phyloP scores from a whole-genome alignment of 768 basidiomycete species.

The Mycena galericulata region DNA sequence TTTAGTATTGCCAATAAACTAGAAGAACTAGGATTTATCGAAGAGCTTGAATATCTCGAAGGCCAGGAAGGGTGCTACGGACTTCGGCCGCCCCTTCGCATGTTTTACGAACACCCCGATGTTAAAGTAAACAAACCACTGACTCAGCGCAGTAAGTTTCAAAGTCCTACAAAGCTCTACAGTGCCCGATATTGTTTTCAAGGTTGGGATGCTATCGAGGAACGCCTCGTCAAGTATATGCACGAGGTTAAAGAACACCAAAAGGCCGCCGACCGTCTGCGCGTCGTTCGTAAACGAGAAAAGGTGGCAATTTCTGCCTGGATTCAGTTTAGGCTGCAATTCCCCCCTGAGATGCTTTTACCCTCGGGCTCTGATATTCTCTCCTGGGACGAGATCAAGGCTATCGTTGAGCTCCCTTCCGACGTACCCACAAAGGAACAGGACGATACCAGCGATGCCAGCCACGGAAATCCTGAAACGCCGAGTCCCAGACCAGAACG shows the following conservation, averaged over 20 bases:
- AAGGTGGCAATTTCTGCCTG: slow-evolving; percentile 37
- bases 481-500: no score
- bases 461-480: no score
- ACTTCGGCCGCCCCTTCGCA: slow-evolving; percentile 7
- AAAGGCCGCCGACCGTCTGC: slow-evolving; percentile 34
- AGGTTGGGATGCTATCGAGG: slow-evolving; percentile 47
- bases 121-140: slow-evolving; percentile 34
- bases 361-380: slow-evolving; percentile 45
- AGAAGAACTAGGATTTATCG: slow-evolving; percentile 31
- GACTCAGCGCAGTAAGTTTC: slow-evolving; percentile 36
- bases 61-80: not conserved
- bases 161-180: not conserved
- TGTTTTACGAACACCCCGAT: slow-evolving; percentile 34
- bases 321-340: slow-evolving; percentile 35
- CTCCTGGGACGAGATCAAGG: slow-evolving; percentile 24
- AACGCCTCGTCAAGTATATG: slow-evolving; percentile 44
- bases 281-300: slow-evolving; percentile 37
- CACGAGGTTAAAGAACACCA: slow-evolving; percentile 32
- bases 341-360: slow-evolving; percentile 34
- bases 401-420: slow-evolving; percentile 35
- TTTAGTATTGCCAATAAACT: slow-evolving; percentile 32
- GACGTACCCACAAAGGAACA: not conserved
- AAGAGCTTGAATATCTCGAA: not conserved
- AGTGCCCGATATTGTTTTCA: not conserved
- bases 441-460: not conserved